Conservation (phyloP, 192 early-diverging fungal genomes). For the Umbelopsis ramanniana region DNA sequence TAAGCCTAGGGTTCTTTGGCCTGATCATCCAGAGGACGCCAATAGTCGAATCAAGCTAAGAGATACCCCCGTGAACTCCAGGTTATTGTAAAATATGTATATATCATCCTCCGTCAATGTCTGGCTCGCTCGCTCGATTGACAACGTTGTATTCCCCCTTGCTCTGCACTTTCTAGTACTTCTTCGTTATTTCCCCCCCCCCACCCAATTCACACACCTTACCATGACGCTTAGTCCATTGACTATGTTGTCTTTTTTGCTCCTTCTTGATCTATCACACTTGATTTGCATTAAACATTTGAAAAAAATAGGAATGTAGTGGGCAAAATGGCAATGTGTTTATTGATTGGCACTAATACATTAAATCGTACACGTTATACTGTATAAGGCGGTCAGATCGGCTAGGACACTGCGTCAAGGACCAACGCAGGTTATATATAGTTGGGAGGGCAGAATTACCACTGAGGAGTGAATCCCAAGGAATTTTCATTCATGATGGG, state of each 20-base stretch:
- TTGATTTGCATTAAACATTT: too few species aligned
- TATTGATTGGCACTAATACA: not conserved
- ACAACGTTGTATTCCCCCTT: not conserved
- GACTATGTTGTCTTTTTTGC: too few species aligned
- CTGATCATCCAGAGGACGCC: constrained; percentile 8
- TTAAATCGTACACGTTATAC: constrained; percentile 5
- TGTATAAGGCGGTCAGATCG: not conserved
- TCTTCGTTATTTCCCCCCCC: not conserved
- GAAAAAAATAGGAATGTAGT: not conserved
- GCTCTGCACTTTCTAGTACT: not conserved
- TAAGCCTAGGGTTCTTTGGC: constrained; percentile 22
- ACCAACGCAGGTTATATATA: not conserved
- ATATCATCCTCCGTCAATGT: not conserved
- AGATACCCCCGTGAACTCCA: not conserved
- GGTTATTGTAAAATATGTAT: constrained; percentile 17
- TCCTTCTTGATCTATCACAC: too few species aligned
- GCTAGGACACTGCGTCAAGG: not conserved
- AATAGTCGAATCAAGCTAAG: constrained; percentile 17
- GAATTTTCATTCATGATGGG: constrained; percentile 47
- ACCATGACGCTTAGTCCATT: not conserved
- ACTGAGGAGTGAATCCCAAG: constrained; percentile 28
- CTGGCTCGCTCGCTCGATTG: not conserved
- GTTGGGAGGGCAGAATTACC: constrained; percentile 3
- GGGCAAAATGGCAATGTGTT: not conserved
- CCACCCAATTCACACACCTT: too few species aligned